Evolutionary conservation across 2,329 filamentous ascomycete species (phyloP).

Genomic region (Neofusicoccum laricinum): DNA sequence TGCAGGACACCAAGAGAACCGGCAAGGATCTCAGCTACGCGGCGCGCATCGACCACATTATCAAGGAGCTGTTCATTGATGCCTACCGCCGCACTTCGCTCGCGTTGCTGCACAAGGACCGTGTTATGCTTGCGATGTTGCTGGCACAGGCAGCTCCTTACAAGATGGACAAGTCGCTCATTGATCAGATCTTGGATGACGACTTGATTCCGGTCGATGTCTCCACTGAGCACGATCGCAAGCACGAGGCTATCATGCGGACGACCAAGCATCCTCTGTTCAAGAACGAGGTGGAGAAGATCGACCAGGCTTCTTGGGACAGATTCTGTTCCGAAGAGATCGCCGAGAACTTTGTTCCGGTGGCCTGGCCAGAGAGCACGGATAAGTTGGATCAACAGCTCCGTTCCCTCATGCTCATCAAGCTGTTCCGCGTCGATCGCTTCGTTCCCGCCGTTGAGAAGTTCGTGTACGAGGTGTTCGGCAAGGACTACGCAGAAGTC

Average conservation of each 20-base stretch:
- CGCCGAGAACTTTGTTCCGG: conserved; percentile 79
- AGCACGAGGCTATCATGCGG: conserved; percentile 65
- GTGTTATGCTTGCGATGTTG: conserved; percentile 90
- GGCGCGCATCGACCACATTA: conserved; percentile 80
- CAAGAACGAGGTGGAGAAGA: conserved; percentile 66
- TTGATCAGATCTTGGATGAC: conserved; percentile 82
- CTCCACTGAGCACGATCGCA: conserved; percentile 63
- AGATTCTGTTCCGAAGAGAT: conserved; percentile 81
- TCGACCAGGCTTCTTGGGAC: conserved; percentile 68
- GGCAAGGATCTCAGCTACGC: conserved; percentile 71
- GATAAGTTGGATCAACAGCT: conserved; percentile 73
- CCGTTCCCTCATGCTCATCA: conserved; percentile 82
- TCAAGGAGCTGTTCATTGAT: conserved; percentile 86
- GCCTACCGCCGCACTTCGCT: conserved; percentile 92
- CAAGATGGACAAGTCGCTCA: conserved; percentile 85
- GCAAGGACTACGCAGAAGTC: conserved; percentile 74
- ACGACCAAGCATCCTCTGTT: conserved; percentile 69
- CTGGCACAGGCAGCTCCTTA: conserved; percentile 95
- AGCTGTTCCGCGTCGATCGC: conserved; percentile 90
- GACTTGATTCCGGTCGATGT: conserved; percentile 74
- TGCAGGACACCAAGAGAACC: conserved; percentile 75
- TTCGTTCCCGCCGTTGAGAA: conserved; percentile 90
- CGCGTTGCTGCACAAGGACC: conserved; percentile 87
- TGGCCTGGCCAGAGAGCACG: conserved; percentile 65
- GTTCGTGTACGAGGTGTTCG: conserved; percentile 87